Conservation (phyloP, 768 basidiomycete species). For the Mycena rosella region DNA sequence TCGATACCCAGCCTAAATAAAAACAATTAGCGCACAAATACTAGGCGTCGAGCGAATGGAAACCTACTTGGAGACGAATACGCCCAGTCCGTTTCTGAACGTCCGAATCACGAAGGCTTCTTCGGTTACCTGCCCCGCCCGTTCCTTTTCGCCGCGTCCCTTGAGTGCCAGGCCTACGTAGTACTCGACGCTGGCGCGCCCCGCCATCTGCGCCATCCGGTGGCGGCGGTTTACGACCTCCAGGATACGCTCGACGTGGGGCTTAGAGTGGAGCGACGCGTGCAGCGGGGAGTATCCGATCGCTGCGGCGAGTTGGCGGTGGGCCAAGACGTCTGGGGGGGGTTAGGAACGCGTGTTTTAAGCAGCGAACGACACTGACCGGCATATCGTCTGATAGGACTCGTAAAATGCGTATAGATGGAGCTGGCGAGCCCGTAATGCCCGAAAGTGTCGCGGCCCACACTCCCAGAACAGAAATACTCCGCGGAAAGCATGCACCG, state of each 20-base stretch:
- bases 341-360: neutral
- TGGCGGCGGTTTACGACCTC: slow-evolving; percentile 92
- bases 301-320: slow-evolving; percentile 92
- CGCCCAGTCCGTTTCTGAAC: slow-evolving; percentile 96
- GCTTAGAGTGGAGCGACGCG: slow-evolving; percentile 87
- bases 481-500: slow-evolving; percentile 98
- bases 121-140: slow-evolving; percentile 66
- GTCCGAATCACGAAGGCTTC: slow-evolving; percentile 95
- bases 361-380: slow-evolving; percentile 59
- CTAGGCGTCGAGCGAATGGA: neutral
- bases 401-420: slow-evolving; percentile 99
- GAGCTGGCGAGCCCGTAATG: slow-evolving; percentile 98
- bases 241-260: slow-evolving; percentile 88
- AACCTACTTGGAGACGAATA: slow-evolving; percentile 93
- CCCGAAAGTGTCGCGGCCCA: slow-evolving; percentile 90
- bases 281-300: slow-evolving; percentile 89
- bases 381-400: slow-evolving; percentile 96
- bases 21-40: neutral
- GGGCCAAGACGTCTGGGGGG: slow-evolving; percentile 86
- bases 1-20: slow-evolving; percentile 86
- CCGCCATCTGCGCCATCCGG: slow-evolving; percentile 97
- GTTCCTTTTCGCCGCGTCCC: slow-evolving; percentile 60
- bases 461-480: slow-evolving; percentile 97
- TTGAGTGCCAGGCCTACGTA: slow-evolving; percentile 95
- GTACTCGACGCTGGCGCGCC: slow-evolving; percentile 96